These are phyloP conservation scores for Mycena vulgaris DNA, from an alignment of 768 basidiomycete genomes.

Conservation along the genomic window DNA sequence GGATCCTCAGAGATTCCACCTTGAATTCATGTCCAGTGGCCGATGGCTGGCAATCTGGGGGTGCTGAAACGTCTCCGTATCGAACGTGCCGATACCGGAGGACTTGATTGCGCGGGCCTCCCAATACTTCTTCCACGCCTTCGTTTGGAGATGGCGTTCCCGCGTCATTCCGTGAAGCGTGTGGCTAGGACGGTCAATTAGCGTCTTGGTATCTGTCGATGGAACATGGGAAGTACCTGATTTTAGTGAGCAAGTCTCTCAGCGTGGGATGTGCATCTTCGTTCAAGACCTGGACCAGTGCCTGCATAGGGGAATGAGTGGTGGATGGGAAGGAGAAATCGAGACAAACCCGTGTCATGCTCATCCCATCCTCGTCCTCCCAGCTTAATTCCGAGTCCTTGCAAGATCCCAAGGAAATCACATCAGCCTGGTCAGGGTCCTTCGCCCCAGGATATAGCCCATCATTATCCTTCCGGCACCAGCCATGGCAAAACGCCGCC, in stretches of 20 bases:
- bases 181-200: no score
- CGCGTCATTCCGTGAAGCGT: conserved; percentile 21
- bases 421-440: not conserved
- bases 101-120: conserved; percentile 23
- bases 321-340: not conserved
- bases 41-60: conserved; percentile 34
- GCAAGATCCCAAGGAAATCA: conserved; percentile 35
- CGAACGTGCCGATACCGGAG: conserved; percentile 8
- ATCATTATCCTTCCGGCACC: conserved; percentile 22
- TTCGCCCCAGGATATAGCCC: not conserved
- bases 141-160: conserved; percentile 14
- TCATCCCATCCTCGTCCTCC: conserved; percentile 32
- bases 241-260: conserved; percentile 25
- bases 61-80: conserved; percentile 36
- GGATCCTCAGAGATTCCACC: conserved; percentile 24
- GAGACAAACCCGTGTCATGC: conserved; percentile 34
- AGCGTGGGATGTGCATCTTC: conserved; percentile 29
- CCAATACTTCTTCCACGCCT: conserved; percentile 20
- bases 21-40: conserved; percentile 30
- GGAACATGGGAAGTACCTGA: conserved; percentile 24
- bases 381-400: conserved; percentile 39
- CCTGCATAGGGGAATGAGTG: not conserved
- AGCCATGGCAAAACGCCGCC: conserved; percentile 24
- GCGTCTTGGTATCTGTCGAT: no score
- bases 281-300: conserved; percentile 25